Conservation (phyloP, 306 rosid genomes). For the Argentina anserina region DNA sequence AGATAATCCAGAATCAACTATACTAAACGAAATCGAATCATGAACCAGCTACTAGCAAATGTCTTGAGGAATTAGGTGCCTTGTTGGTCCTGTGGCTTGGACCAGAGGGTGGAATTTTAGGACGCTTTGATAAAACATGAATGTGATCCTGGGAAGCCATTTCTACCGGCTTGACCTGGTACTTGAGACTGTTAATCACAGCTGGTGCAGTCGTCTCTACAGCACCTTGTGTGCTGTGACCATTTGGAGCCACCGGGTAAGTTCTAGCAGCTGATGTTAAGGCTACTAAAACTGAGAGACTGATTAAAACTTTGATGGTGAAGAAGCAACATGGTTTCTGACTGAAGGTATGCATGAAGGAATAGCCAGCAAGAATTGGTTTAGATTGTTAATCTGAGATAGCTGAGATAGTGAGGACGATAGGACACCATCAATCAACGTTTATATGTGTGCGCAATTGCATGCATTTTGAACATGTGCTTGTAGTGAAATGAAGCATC, state of each 20-base stretch:
- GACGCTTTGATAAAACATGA: constrained; percentile 5
- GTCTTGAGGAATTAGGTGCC: background rate
- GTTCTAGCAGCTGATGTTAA: background rate
- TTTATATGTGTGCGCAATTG: background rate
- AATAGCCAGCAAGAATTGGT: background rate
- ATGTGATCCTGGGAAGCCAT: background rate
- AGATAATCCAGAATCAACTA: background rate
- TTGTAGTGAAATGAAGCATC: background rate
- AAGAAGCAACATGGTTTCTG: constrained; percentile 3
- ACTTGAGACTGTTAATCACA: background rate
- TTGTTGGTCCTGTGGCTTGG: constrained; percentile 18
- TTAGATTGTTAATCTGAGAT: background rate
- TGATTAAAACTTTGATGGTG: background rate
- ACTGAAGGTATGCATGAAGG: constrained; percentile 6
- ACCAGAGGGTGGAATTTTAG: constrained; percentile 13
- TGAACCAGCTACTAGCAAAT: background rate
- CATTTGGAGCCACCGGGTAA: background rate
- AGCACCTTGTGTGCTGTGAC: background rate
- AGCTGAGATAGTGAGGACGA: background rate
- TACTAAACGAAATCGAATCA: background rate
- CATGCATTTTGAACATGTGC: background rate
- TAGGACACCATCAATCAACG: background rate
- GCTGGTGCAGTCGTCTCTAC: background rate
- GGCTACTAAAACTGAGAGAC: background rate
- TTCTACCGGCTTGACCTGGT: background rate